Conservation (phyloP, 495 filamentous ascomycete genomes). For the Penicillium pulvis region DNA sequence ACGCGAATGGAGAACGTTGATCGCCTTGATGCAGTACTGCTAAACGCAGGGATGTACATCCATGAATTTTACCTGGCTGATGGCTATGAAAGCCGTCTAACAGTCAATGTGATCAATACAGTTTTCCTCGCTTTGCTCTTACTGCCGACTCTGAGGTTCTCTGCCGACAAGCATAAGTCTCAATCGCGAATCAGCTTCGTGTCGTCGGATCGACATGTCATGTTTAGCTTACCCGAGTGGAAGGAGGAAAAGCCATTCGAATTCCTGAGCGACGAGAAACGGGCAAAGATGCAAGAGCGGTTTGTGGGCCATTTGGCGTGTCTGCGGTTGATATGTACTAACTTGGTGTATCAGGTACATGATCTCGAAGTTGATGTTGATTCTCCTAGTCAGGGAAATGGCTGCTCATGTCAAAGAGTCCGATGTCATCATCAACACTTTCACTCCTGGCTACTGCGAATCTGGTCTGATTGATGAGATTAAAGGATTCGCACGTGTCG, state of each 20-base stretch:
- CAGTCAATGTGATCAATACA: neutral
- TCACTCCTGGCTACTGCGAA: neutral
- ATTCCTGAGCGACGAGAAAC: too few species aligned
- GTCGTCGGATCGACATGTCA: too few species aligned
- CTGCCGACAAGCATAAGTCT: neutral
- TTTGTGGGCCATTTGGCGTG: too few species aligned
- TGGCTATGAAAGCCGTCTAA: neutral
- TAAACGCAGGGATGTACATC: neutral
- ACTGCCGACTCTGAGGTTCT: neutral
- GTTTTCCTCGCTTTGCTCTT: neutral
- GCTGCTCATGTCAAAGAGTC: neutral
- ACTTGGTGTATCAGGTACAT: too few species aligned
- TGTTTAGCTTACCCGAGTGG: too few species aligned
- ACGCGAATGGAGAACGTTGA: neutral
- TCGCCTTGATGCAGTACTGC: neutral
- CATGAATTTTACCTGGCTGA: neutral
- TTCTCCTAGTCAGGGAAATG: too few species aligned
- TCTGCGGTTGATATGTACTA: too few species aligned
- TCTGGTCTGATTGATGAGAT: neutral
- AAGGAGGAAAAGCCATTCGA: too few species aligned
- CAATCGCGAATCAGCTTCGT: too few species aligned
- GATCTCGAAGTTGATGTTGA: too few species aligned
- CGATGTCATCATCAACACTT: neutral
- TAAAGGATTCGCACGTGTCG: neutral
- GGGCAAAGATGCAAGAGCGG: too few species aligned